Evolutionary conservation across 345 rosid species (phyloP), one percentile per base, ranked within the genome.

Genomic region (Clarkia xantiana): DNA sequence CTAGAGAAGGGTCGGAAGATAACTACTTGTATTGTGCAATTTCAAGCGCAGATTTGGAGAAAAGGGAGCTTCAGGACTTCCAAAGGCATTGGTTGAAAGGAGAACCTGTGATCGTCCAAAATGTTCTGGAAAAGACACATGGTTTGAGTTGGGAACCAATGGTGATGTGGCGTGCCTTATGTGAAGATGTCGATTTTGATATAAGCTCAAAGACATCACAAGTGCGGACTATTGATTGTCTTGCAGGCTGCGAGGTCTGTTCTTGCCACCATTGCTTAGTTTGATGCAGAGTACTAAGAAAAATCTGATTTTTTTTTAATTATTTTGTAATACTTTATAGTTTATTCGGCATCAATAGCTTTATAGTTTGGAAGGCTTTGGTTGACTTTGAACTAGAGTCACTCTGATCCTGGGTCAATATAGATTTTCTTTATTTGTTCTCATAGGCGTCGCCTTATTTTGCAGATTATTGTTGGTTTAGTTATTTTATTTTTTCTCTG

Each of bases 61-160:
- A 65, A 51, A 73, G 64, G 43, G 74, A 59, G 41, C 71, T 86
- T 67, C 22, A 20, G 8, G 50, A 57, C 63, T 90, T 90, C 57
- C 88, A 70, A 67, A 69, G 62, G 45, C 84, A 75, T 52, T 84
- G 95, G 95, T 54, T 62, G 55, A 82, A 69, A 56, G 95, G 97
- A 36, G 86, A 88, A 69, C 97, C 93, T 0, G 71, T 88, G 42
- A 78, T 84, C 0, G 89, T 80, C 47, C 66, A 57, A 42, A 68
- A 80, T 60, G 66, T 70, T 54, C 89, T 84, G 44, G 69, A 69
- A 44, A 54, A 34, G 57, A 63, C 76, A 42, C 58, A 79, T 41
- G 81, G 71, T 67, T 71, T 88, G 65, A 88, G 95, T 71, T 88
- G 97, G 97, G 95, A 88, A 54, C 97, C 97, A 11, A 76, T 65